Evolutionary conservation across 768 basidiomycete species (phyloP).

Genomic region (Tricholoma saponaceum): DNA sequence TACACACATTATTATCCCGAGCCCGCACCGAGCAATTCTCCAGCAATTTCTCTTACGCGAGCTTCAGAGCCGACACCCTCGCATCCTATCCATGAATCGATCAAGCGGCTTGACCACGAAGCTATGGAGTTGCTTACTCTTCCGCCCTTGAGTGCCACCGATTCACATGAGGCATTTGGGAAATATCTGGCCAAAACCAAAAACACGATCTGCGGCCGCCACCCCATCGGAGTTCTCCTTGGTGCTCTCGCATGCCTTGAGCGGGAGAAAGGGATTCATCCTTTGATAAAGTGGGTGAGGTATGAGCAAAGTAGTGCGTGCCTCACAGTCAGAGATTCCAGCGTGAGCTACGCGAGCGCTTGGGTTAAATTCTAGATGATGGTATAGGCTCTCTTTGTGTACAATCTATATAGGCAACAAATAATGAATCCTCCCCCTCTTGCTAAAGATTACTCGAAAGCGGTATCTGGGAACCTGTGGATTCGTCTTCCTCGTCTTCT

Average conservation of each 20-base stretch:
- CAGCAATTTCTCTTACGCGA: slow-evolving; percentile 49
- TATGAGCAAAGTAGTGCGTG: slow-evolving; percentile 93
- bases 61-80: slow-evolving; percentile 32
- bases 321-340: slow-evolving; percentile 65
- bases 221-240: slow-evolving; percentile 91
- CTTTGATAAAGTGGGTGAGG: slow-evolving; percentile 73
- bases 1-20: slow-evolving; percentile 87
- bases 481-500: slow-evolving; percentile 53
- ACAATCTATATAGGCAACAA: slow-evolving; percentile 3
- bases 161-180: slow-evolving; percentile 60
- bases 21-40: slow-evolving; percentile 40
- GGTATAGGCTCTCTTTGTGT: not conserved
- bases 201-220: slow-evolving; percentile 97
- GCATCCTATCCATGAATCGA: slow-evolving; percentile 80
- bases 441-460: slow-evolving; percentile 33
- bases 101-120: slow-evolving; percentile 79
- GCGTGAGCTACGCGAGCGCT: slow-evolving; percentile 96
- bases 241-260: slow-evolving; percentile 67
- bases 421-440: not conserved
- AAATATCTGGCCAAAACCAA: slow-evolving; percentile 68
- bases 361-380: slow-evolving; percentile 59
- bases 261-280: slow-evolving; percentile 27
- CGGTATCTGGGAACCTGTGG: slow-evolving; percentile 48
- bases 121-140: slow-evolving; percentile 72
- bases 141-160: slow-evolving; percentile 45